Evolutionary conservation across 352 stramenopile species (phyloP).

Genomic region (Paralagenidium karlingii): DNA sequence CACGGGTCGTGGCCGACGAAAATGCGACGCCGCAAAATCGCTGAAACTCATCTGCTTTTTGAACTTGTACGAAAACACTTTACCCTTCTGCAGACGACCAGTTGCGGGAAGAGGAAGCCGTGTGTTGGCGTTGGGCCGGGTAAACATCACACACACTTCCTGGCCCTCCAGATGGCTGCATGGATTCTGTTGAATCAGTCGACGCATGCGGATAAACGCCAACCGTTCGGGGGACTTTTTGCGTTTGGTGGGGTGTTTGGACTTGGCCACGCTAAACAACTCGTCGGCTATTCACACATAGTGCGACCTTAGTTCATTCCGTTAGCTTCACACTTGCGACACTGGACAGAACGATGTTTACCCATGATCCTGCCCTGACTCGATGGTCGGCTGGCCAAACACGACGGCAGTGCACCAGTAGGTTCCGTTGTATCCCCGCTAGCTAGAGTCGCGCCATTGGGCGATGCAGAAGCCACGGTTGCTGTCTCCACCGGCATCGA

Average conservation of each 20-base stretch:
- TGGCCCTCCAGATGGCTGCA: constrained; percentile 54
- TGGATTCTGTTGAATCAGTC: constrained; percentile 52
- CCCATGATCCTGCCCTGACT: too few species aligned
- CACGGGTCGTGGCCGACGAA: constrained; percentile 14
- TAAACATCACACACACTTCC: constrained; percentile 32
- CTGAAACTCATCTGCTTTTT: constrained; percentile 42
- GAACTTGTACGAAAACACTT: constrained; percentile 31
- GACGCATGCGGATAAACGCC: constrained; percentile 37
- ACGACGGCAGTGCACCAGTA: too few species aligned
- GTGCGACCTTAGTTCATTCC: too few species aligned
- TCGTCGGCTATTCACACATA: too few species aligned
- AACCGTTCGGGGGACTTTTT: constrained; percentile 10
- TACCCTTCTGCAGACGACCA: constrained; percentile 36
- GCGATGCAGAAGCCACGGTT: too few species aligned
- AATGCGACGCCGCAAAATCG: constrained; percentile 35
- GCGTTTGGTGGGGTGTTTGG: constrained; percentile 7
- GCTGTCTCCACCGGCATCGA: too few species aligned
- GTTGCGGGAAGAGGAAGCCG: constrained; percentile 36
- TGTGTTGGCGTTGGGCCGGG: constrained; percentile 5
- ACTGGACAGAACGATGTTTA: too few species aligned
- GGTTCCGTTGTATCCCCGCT: too few species aligned
- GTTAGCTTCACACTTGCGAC: too few species aligned
- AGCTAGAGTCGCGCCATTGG: too few species aligned
- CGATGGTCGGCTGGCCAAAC: too few species aligned
- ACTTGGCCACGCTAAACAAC: too few species aligned